Percentiles rank a stretch among this genome's conserved stretches.
These are phyloP conservation scores for Spathaspora passalidarum DNA, from an alignment of 805 yeast genomes.

Conservation along the genomic window DNA sequence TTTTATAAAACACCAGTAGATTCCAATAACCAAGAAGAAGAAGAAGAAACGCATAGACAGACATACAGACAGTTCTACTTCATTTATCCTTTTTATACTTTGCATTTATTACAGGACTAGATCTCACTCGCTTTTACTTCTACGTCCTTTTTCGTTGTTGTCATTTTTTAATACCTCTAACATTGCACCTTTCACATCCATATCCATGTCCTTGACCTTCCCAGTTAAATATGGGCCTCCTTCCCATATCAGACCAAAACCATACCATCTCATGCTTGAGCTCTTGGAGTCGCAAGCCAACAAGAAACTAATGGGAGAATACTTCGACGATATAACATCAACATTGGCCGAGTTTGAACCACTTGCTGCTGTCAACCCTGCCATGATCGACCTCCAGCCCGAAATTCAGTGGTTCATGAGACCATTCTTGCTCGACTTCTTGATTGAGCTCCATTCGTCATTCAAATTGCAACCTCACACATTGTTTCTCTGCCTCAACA, in stretches of 20 bases:
- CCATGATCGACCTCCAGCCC: constrained; percentile 50
- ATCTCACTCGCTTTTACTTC: background rate
- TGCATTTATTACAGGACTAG: background rate
- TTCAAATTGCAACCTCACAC: constrained; percentile 42
- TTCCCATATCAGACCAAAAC: constrained; percentile 22
- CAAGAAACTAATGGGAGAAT: constrained; percentile 41
- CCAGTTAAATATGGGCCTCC: constrained; percentile 26
- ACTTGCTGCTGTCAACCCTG: constrained; percentile 40
- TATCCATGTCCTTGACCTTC: background rate
- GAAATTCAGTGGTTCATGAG: constrained; percentile 50
- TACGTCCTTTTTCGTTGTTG: background rate
- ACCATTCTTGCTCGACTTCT: constrained; percentile 41
- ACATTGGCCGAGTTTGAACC: constrained; percentile 42
- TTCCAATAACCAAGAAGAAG: background rate
- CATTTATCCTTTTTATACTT: background rate
- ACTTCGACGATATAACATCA: constrained; percentile 33
- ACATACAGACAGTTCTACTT: background rate
- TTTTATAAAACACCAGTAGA: background rate
- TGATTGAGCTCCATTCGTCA: constrained; percentile 42
- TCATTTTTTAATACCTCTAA: background rate
- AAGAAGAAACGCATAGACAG: background rate
- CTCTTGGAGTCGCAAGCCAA: constrained; percentile 46
- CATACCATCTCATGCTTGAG: constrained; percentile 45
- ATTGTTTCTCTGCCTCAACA: constrained; percentile 40
- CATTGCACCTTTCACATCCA: background rate